Conservation (phyloP, 129 eudicot species). For the Centella asiatica region DNA sequence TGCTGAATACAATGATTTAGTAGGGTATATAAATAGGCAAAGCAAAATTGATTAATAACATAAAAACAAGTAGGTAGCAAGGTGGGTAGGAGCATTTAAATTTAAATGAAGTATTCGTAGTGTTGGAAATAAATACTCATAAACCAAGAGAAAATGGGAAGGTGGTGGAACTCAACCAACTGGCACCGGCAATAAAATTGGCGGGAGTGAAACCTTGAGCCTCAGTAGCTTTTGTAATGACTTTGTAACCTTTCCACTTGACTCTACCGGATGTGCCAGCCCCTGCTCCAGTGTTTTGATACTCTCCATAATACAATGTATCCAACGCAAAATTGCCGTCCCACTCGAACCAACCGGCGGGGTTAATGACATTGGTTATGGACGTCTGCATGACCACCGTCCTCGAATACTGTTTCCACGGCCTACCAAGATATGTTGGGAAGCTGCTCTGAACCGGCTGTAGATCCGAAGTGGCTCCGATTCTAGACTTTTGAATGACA, state of each 20-base stretch:
- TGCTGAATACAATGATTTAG: no score
- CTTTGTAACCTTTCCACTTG: conserved; percentile 59
- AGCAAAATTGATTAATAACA: no score
- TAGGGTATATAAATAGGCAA: no score
- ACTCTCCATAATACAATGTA: conserved; percentile 56
- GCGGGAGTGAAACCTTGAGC: conserved; percentile 58
- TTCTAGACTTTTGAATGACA: conserved; percentile 59
- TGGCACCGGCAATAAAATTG: conserved; percentile 54
- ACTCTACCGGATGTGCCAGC: conserved; percentile 56
- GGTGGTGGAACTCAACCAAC: conserved; percentile 52
- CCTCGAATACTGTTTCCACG: conserved; percentile 72
- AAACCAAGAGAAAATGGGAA: conserved; percentile 65
- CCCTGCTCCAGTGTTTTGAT: conserved; percentile 66
- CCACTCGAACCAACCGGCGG: conserved; percentile 91
- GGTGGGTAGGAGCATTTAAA: no score
- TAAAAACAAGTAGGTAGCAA: no score
- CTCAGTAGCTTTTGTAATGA: conserved; percentile 50
- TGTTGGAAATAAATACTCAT: conserved; percentile 19
- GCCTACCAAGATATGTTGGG: conserved; percentile 71
- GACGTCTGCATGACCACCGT: conserved; percentile 68
- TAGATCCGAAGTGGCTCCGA: conserved; percentile 69
- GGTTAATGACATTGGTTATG: conserved; percentile 45
- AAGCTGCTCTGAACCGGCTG: conserved; percentile 43
- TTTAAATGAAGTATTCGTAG: no score
- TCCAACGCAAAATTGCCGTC: conserved; percentile 46